phyloP scores from a whole-genome alignment of 1,139 yeast genomes.

The Sugiyamaella xylanicola region DNA sequence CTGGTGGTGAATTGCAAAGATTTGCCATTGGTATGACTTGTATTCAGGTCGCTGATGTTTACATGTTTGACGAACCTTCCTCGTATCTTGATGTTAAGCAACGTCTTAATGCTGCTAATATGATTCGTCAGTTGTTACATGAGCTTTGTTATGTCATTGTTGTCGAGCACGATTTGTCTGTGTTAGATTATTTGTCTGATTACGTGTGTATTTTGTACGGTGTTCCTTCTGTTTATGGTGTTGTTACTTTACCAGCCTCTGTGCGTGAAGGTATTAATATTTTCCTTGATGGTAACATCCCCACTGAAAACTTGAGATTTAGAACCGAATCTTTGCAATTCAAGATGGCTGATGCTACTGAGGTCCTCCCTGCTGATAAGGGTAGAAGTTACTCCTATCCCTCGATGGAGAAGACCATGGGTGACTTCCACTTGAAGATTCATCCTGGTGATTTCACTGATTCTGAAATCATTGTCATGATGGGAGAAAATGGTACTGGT shows the following conservation, averaged over 20 bases:
- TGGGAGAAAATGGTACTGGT: constrained; percentile 99
- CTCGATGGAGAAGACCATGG: constrained; percentile 84
- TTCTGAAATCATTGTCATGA: constrained; percentile 96
- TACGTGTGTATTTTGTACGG: constrained; percentile 95
- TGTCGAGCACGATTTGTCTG: constrained; percentile 98
- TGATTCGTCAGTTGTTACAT: constrained; percentile 79
- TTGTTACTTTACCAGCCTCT: constrained; percentile 90
- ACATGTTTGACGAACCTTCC: constrained; percentile 99
- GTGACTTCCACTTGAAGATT: constrained; percentile 84
- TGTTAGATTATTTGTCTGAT: constrained; percentile 93
- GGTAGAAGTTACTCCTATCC: constrained; percentile 80
- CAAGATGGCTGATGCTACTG: constrained; percentile 86
- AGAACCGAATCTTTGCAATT: constrained; percentile 94
- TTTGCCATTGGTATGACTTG: constrained; percentile 97
- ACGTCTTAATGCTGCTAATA: constrained; percentile 95
- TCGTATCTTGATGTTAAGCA: constrained; percentile 98
- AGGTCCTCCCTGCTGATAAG: constrained; percentile 73
- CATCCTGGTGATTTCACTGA: constrained; percentile 90
- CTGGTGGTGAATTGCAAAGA: constrained; percentile 99
- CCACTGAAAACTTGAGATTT: constrained; percentile 94
- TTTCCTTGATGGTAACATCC: constrained; percentile 96
- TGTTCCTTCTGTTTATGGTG: constrained; percentile 98
- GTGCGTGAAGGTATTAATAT: constrained; percentile 99
- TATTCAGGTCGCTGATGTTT: constrained; percentile 91
- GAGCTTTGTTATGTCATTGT: constrained; percentile 83